Evolutionary conservation across 768 basidiomycete species (phyloP).

Genomic region (Lactarius tabidus): DNA sequence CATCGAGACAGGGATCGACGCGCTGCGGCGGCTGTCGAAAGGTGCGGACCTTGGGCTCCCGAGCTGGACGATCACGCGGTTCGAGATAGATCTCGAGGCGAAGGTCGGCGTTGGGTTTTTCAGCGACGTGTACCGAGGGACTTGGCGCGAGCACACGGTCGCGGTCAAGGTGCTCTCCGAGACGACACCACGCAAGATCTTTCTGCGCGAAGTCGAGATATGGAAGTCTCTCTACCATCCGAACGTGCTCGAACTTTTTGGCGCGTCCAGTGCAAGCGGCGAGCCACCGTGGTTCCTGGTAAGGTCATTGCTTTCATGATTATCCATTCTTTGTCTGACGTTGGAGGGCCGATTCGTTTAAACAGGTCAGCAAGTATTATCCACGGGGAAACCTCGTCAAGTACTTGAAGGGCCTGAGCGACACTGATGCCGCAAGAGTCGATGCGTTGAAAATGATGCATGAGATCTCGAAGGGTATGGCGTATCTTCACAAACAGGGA

Average conservation of each 20-base stretch:
- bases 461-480: conserved; percentile 78
- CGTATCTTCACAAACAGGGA: conserved; percentile 64
- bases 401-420: conserved; percentile 43
- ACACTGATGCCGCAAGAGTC: conserved; percentile 32
- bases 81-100: conserved; percentile 68
- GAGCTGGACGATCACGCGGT: conserved; percentile 76
- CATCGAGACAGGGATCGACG: conserved; percentile 68
- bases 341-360: neutral
- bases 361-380: conserved; percentile 62
- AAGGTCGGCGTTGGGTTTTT: conserved; percentile 76
- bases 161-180: conserved; percentile 70
- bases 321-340: conserved; percentile 16
- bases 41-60: conserved; percentile 40
- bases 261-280: conserved; percentile 67
- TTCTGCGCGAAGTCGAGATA: conserved; percentile 63
- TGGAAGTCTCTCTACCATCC: conserved; percentile 69
- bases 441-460: conserved; percentile 60
- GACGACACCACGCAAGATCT: conserved; percentile 56
- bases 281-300: conserved; percentile 71
- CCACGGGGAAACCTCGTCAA: conserved; percentile 58
- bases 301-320: conserved; percentile 19
- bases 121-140: conserved; percentile 73
- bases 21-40: conserved; percentile 57
- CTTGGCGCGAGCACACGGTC: conserved; percentile 61
- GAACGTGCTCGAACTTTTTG: conserved; percentile 72